These are phyloP conservation scores for Spergularia marina DNA, from an alignment of 148 eudicot species.

Conservation along the genomic window DNA sequence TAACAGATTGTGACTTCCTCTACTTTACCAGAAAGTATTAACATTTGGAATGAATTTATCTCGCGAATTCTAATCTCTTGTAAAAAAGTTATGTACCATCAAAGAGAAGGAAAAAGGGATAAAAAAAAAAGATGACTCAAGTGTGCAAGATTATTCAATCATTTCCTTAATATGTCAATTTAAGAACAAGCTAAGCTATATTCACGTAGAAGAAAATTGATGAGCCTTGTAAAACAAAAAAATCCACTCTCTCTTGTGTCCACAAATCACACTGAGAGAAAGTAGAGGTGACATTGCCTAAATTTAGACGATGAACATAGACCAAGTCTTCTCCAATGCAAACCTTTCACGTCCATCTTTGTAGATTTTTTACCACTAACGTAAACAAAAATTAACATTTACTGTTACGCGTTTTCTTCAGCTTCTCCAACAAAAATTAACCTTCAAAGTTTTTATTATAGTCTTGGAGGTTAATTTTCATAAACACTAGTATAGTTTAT, in stretches of 20 bases:
- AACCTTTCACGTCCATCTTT: slow-evolving; percentile 14
- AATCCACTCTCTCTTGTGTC: not conserved
- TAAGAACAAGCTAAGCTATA: slow-evolving; percentile 9
- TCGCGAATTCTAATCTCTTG: too few species aligned
- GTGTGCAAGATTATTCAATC: too few species aligned
- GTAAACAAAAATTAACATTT: not conserved
- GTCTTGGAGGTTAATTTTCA: slow-evolving; percentile 11
- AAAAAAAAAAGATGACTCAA: too few species aligned
- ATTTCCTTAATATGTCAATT: too few species aligned
- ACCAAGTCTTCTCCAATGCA: slow-evolving; percentile 23
- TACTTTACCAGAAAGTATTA: too few species aligned
- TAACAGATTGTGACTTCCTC: too few species aligned
- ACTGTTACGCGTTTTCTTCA: not conserved
- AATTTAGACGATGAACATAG: slow-evolving; percentile 15
- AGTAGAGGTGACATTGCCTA: slow-evolving; percentile 19
- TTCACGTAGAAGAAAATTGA: not conserved
- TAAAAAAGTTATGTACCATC: too few species aligned
- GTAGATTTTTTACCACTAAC: not conserved
- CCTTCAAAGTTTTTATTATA: not conserved
- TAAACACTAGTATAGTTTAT: not conserved
- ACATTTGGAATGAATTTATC: too few species aligned
- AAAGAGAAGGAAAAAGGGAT: too few species aligned
- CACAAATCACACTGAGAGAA: slow-evolving; percentile 26
- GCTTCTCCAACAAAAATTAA: not conserved
- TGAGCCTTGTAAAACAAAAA: not conserved